Evolutionary conservation across 108 stramenopile species (phyloP).

Genomic region (Stephanodiscus triporus): DNA sequence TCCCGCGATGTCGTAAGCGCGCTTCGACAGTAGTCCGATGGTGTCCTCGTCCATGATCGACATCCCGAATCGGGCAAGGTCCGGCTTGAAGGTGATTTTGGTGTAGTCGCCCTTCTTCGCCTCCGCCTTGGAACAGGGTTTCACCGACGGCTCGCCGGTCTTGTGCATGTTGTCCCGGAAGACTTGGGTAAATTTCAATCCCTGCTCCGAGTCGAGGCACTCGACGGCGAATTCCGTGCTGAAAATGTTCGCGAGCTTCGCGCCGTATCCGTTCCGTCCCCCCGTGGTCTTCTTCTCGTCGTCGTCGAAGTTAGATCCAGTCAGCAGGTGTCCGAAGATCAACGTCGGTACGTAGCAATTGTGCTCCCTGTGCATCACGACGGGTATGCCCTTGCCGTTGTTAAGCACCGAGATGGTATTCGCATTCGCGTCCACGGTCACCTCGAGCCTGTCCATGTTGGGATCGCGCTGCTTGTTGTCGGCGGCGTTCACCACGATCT

Average conservation of each 20-base stretch:
- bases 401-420: constrained; percentile 96
- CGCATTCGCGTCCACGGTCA: constrained; percentile 68
- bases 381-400: constrained; percentile 93
- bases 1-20: constrained; percentile 99
- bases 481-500: constrained; percentile 99
- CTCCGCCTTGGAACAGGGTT: constrained; percentile 63
- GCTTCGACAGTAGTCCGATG: constrained; percentile 87
- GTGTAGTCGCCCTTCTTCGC: constrained; percentile 92
- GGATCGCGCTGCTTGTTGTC: constrained; percentile 99
- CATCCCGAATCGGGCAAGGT: constrained; percentile 95
- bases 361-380: constrained; percentile 82
- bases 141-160: constrained; percentile 70
- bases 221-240: constrained; percentile 85
- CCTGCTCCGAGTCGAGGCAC: constrained; percentile 82
- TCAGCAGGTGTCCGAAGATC: constrained; percentile 98
- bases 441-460: constrained; percentile 93
- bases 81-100: constrained; percentile 97
- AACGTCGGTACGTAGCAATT: constrained; percentile 92
- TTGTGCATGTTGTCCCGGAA: constrained; percentile 93
- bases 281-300: constrained; percentile 97
- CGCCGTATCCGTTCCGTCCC: constrained; percentile 99
- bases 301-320: constrained; percentile 99
- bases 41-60: constrained; percentile 88
- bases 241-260: constrained; percentile 99
- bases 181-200: constrained; percentile 82